Evolutionary conservation across 306 rosid genomes (phyloP).

Genomic region (Cicer judaicum): DNA sequence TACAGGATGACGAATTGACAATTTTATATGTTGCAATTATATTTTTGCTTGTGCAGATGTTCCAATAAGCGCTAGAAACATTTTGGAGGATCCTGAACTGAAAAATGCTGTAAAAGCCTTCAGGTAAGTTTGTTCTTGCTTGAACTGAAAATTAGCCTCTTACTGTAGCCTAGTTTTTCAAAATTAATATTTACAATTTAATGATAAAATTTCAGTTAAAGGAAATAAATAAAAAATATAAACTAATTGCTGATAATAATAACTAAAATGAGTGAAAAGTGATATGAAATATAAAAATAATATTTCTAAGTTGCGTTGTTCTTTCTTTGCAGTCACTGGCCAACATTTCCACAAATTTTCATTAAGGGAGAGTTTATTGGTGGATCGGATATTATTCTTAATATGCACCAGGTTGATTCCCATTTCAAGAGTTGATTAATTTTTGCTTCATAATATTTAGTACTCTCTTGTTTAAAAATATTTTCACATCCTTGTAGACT

Average conservation of each 20-base stretch:
- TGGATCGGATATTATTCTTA: conserved; percentile 88
- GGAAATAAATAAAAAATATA: background rate
- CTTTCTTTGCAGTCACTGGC: conserved; percentile 69
- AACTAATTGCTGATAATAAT: background rate
- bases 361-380: conserved; percentile 94
- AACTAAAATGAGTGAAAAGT: conserved; percentile 8
- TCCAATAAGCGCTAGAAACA: conserved; percentile 84
- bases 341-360: conserved; percentile 92
- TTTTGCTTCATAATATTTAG: conserved; percentile 9
- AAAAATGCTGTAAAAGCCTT: conserved; percentile 85
- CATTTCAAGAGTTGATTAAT: background rate
- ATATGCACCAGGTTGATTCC: conserved; percentile 75
- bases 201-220: background rate
- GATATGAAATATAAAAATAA: conserved; percentile 7
- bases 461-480: conserved; percentile 22
- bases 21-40: background rate
- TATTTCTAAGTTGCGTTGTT: background rate
- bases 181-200: conserved; percentile 7
- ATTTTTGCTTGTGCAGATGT: conserved; percentile 64
- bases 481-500: conserved; percentile 51
- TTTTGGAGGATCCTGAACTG: conserved; percentile 82
- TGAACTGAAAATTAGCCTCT: conserved; percentile 7
- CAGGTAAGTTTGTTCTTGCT: conserved; percentile 58
- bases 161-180: background rate
- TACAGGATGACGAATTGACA: conserved; percentile 11